phyloP scores from a whole-genome alignment of 169 alveolate species.

The Amoebophrya sp. region DNA sequence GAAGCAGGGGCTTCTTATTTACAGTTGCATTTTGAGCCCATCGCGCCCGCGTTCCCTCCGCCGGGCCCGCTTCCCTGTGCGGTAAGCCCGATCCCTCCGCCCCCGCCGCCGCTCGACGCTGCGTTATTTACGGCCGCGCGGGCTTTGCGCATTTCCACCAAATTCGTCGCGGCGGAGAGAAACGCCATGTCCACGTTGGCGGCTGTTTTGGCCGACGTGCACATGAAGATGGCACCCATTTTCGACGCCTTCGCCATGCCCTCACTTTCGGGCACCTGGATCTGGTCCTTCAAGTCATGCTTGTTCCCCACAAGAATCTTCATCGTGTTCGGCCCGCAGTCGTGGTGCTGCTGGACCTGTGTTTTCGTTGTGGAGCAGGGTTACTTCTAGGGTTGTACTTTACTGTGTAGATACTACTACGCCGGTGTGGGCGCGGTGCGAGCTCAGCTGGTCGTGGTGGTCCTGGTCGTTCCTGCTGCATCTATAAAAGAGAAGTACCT shows the following conservation, averaged over 20 bases:
- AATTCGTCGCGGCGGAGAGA: background rate
- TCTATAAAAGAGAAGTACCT: background rate
- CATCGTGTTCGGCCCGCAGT: slow-evolving; percentile 31
- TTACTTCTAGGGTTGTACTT: too few species aligned
- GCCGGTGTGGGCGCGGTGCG: too few species aligned
- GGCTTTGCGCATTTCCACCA: background rate
- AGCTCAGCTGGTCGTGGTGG: too few species aligned
- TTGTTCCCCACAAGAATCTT: slow-evolving; percentile 75
- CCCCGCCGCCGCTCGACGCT: background rate
- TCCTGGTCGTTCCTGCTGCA: background rate
- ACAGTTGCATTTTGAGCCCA: too few species aligned
- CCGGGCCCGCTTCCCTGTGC: background rate
- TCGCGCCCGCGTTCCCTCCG: too few species aligned
- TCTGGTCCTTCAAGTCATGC: slow-evolving; percentile 50
- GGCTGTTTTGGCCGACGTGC: slow-evolving; percentile 43
- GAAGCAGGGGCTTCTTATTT: too few species aligned
- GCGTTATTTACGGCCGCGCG: background rate
- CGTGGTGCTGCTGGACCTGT: slow-evolving; percentile 76
- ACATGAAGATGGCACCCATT: slow-evolving; percentile 34
- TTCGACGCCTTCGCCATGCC: slow-evolving; percentile 36
- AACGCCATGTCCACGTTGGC: slow-evolving; percentile 48
- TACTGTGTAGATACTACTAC: too few species aligned
- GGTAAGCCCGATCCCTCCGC: background rate
- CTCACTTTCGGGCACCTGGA: slow-evolving; percentile 30
- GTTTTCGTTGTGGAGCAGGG: background rate